phyloP scores from a whole-genome alignment of 2,329 filamentous ascomycete genomes.

The Fusarium algeriense region DNA sequence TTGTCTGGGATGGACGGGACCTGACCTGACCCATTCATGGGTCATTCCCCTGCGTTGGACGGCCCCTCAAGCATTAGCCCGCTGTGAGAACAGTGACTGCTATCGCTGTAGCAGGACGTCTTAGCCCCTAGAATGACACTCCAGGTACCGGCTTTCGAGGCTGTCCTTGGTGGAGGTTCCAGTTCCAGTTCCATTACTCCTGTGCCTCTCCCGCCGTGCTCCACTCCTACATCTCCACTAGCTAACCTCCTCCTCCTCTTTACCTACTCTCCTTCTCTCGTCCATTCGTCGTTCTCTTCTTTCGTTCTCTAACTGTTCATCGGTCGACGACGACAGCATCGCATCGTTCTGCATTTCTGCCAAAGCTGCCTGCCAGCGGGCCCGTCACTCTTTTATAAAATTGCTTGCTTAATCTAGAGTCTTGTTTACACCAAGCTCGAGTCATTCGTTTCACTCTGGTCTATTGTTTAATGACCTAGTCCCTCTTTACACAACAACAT shows the following conservation, averaged over 20 bases:
- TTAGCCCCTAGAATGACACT: constrained; percentile 8
- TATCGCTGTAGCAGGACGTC: constrained; percentile 14
- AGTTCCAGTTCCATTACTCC: constrained; percentile 11
- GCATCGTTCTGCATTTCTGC: constrained; percentile 37
- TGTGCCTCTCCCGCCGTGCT: constrained; percentile 40
- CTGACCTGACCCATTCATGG: constrained; percentile 23
- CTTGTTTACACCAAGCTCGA: constrained; percentile 38
- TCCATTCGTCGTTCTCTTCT: constrained; percentile 50
- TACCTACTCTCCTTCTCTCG: constrained; percentile 48
- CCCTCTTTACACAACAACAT: constrained; percentile 43
- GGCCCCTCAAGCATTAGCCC: constrained; percentile 18
- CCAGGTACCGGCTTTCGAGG: constrained; percentile 19
- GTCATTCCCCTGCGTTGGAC: constrained; percentile 18
- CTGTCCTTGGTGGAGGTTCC: constrained; percentile 25
- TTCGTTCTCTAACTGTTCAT: constrained; percentile 52
- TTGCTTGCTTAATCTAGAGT: constrained; percentile 43
- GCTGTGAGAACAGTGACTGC: constrained; percentile 12
- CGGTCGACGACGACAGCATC: constrained; percentile 48
- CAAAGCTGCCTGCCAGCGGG: constrained; percentile 66
- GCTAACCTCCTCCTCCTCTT: constrained; percentile 40
- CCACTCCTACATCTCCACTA: constrained; percentile 32
- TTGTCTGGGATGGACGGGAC: constrained; percentile 35
- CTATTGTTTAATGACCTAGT: constrained; percentile 38
- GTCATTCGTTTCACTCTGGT: constrained; percentile 44
- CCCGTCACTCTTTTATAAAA: constrained; percentile 58